A percentile compares a stretch with the other conserved stretches of the same genome.
phyloP scores from a whole-genome alignment of 208 protist genomes.

The Crithidia expoeki region DNA sequence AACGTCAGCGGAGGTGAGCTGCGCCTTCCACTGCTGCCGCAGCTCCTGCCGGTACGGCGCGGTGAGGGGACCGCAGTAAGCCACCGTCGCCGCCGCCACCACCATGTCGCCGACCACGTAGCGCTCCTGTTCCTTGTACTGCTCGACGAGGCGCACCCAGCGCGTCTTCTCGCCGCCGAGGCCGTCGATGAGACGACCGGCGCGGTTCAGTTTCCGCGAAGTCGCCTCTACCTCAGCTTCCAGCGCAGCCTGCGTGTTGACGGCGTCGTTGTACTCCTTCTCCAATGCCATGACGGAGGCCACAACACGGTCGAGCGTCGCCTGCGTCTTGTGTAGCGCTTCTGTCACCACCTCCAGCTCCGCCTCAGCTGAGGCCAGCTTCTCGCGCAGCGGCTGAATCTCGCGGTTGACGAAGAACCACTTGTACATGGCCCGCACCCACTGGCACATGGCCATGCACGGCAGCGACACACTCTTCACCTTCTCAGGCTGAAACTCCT shows the following conservation, averaged over 20 bases:
- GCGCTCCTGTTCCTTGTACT: slow-evolving; percentile 86
- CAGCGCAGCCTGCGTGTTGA: slow-evolving; percentile 94
- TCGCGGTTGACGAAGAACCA: slow-evolving; percentile 97
- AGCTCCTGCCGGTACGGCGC: slow-evolving; percentile 90
- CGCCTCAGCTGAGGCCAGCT: slow-evolving; percentile 83
- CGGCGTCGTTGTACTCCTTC: slow-evolving; percentile 90
- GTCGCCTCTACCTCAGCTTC: slow-evolving; percentile 94
- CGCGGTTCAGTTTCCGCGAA: slow-evolving; percentile 94
- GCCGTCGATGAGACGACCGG: slow-evolving; percentile 95
- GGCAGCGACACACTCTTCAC: slow-evolving; percentile 94
- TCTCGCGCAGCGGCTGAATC: slow-evolving; percentile 93
- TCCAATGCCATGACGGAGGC: slow-evolving; percentile 94
- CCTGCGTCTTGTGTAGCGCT: slow-evolving; percentile 90
- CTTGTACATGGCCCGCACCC: slow-evolving; percentile 97
- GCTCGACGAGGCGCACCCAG: slow-evolving; percentile 88
- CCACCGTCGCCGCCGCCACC: slow-evolving; percentile 94
- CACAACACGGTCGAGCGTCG: slow-evolving; percentile 91
- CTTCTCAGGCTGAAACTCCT: slow-evolving; percentile 92
- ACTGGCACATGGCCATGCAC: slow-evolving; percentile 98
- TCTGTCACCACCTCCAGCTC: slow-evolving; percentile 91
- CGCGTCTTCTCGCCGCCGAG: slow-evolving; percentile 97
- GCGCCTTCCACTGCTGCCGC: slow-evolving; percentile 76
- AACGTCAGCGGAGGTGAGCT: slow-evolving; percentile 64
- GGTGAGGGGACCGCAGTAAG: slow-evolving; percentile 97
- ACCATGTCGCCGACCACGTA: slow-evolving; percentile 96